Evolutionary conservation across 1,284 basidiomycete genomes (phyloP).

Genomic region (Pseudozyma thailandica): DNA sequence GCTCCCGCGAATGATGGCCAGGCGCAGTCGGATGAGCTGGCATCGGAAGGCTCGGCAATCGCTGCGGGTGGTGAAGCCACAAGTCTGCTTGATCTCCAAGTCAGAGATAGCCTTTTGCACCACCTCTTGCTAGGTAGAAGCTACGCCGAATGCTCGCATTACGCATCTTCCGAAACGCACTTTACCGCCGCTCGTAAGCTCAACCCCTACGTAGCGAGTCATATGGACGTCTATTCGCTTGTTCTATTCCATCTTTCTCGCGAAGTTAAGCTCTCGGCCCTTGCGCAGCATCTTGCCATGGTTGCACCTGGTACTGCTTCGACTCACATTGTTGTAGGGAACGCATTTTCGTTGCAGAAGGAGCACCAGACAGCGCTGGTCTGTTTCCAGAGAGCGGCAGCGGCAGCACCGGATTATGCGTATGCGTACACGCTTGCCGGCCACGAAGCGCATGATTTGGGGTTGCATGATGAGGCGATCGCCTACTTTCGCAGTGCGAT

Average conservation of each 20-base stretch:
- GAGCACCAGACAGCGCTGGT: constrained; percentile 62
- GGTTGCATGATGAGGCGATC: constrained; percentile 55
- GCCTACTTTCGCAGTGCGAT: constrained; percentile 62
- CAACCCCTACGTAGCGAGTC: constrained; percentile 49
- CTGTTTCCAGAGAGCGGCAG: constrained; percentile 61
- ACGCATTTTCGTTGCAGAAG: constrained; percentile 63
- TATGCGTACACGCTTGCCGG: constrained; percentile 66
- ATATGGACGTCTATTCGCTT: constrained; percentile 65
- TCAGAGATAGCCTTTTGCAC: constrained; percentile 45
- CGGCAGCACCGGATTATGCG: constrained; percentile 58
- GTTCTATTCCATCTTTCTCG: constrained; percentile 67
- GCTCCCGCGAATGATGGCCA: neutral
- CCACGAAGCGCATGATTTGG: constrained; percentile 63
- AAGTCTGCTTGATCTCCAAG: constrained; percentile 16
- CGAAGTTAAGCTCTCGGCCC: constrained; percentile 60
- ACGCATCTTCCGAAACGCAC: constrained; percentile 56
- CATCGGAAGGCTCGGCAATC: constrained; percentile 2
- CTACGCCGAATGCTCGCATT: constrained; percentile 59
- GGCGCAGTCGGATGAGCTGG: neutral
- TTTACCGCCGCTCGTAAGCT: constrained; percentile 45
- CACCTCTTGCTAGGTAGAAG: constrained; percentile 57
- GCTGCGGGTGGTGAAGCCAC: neutral
- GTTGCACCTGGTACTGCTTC: constrained; percentile 51
- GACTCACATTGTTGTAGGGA: constrained; percentile 63
- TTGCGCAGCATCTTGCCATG: constrained; percentile 58